Base-by-base conservation (phyloP, 1,284 basidiomycete species). In the Ustilago bromivora region DNA sequence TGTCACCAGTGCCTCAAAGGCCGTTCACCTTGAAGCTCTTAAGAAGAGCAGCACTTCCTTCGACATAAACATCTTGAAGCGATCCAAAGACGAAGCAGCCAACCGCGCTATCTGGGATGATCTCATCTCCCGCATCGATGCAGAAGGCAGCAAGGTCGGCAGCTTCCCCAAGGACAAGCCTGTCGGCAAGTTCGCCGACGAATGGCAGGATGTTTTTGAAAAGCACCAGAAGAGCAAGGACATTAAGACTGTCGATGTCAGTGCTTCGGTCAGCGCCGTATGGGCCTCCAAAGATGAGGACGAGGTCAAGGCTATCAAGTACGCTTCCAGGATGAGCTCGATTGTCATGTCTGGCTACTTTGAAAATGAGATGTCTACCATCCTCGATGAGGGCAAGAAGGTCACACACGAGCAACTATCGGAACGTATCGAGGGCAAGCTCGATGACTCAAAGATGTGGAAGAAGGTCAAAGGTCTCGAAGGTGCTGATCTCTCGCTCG, bases 271-370 rank as follows among this genome's bases (percentile, higher is more conserved):
- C 17, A 93, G 94, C 0, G 88, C 92, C 0, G 88, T 95, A 59
- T 91, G 97, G 88, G 92, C 93, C 0, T 90, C 92, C 34, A 98
- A 98, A 87, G 96, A 98, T 80, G 91, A 92, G 15, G 94, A 97
- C 36, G 96, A 98, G 85, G 84, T 79, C 54, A 71, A 58, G 41
- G 71, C 61, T 47, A 79, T 66, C 38, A 80, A 77, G 69, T 89
- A 71, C 90, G 94, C 95, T 12, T 90, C 93, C 4, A 90, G 89
- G 72, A 88, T 98, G 66, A 94, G 94, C 2, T 94, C 93, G 9
- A 95, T 94, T 0, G 89, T 97, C 23, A 90, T 98, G 82, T 90
- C 91, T 62, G 89, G 95, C 82, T 93, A 98, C 86, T 92, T 96
- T 65, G 93, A 94, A 51, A 89, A 92, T 47, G 96, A 94, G 87